Evolutionary conservation across 306 rosid species (phyloP).

Genomic region (Lupinus albus): DNA sequence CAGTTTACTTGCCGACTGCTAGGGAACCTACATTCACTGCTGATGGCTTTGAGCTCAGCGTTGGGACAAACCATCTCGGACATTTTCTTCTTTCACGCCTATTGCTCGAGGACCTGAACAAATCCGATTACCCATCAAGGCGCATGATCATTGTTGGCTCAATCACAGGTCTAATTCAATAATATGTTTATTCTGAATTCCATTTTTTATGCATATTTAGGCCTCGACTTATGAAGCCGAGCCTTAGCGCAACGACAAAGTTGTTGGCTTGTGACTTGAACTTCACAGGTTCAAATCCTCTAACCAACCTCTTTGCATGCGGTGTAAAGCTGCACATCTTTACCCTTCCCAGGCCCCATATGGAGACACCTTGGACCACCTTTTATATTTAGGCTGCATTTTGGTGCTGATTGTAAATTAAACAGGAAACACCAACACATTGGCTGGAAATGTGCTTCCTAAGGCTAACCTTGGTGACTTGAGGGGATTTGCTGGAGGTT

Average conservation of each 20-base stretch:
- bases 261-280: too few species aligned
- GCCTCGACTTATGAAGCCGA: not conserved
- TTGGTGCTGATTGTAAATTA: conserved; percentile 25
- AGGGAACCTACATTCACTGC: conserved; percentile 82
- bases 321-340: too few species aligned
- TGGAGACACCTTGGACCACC: too few species aligned
- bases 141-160: conserved; percentile 87
- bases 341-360: too few species aligned
- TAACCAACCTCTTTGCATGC: too few species aligned
- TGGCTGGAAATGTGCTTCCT: conserved; percentile 69
- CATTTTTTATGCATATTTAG: not conserved
- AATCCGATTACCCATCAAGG: conserved; percentile 77
- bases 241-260: too few species aligned
- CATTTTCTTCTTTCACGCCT: conserved; percentile 86
- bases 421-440: conserved; percentile 57
- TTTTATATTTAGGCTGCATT: not conserved
- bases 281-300: too few species aligned
- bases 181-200: not conserved
- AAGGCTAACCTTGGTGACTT: conserved; percentile 93
- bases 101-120: conserved; percentile 70
- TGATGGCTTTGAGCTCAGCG: conserved; percentile 88
- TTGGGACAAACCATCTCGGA: conserved; percentile 89
- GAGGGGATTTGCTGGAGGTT: conserved; percentile 82
- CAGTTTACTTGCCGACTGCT: conserved; percentile 83
- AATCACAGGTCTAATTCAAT: conserved; percentile 61